These are phyloP conservation scores for Spizellomyces sp. DNA, from an alignment of 192 early-diverging fungal species.

Conservation along the genomic window DNA sequence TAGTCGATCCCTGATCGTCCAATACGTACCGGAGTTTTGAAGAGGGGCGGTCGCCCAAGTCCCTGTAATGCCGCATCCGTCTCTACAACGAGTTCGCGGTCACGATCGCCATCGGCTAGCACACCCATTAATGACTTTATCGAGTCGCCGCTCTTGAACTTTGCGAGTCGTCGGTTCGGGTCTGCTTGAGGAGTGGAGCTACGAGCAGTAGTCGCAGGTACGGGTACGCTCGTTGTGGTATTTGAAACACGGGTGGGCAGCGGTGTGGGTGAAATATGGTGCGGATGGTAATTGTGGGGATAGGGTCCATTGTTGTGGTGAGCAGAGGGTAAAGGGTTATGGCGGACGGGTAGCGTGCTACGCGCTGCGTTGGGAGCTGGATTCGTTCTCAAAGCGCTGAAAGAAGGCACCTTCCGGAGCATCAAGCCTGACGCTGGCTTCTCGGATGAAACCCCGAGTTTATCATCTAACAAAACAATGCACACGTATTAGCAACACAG, in stretches of 20 bases:
- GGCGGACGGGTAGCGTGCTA: conserved; percentile 10
- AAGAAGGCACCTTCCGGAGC: conserved; percentile 25
- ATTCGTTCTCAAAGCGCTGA: neutral
- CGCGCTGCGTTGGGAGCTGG: neutral
- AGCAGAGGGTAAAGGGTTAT: conserved; percentile 7
- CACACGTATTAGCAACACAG: too few relatives aligned
- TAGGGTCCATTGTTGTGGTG: conserved; percentile 3
- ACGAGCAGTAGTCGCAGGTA: too few relatives aligned
- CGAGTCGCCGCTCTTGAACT: too few relatives aligned
- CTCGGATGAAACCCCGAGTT: neutral
- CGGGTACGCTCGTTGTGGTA: too few relatives aligned
- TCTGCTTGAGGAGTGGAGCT: too few relatives aligned
- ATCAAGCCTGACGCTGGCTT: conserved; percentile 16
- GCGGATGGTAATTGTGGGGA: neutral
- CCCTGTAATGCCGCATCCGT: conserved; percentile 9
- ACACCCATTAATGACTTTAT: too few relatives aligned
- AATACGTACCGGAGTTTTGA: conserved; percentile 9
- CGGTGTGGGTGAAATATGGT: neutral
- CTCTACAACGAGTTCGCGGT: conserved; percentile 25
- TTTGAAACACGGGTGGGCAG: neutral
- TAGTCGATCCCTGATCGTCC: too few relatives aligned
- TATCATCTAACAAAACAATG: too few relatives aligned
- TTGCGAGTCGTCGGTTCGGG: too few relatives aligned
- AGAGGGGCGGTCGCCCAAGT: conserved; percentile 14
- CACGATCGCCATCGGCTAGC: conserved; percentile 8